Percentiles rank a stretch among this genome's conserved stretches.
Evolutionary conservation across 202 grass and related monocot species (phyloP).

Genomic region (Saccharum hybrid): DNA sequence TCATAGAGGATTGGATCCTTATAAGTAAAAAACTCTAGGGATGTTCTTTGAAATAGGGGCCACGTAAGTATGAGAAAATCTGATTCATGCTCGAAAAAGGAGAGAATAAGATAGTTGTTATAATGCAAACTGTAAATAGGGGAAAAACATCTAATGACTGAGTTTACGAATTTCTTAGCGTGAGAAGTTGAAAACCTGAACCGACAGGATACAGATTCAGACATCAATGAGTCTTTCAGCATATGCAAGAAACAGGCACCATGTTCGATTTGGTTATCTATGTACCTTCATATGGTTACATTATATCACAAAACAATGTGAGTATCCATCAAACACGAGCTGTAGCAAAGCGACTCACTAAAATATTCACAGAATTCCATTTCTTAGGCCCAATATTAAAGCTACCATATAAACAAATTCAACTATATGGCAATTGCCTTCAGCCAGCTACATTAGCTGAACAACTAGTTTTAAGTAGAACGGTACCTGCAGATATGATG

Average conservation of each 20-base stretch:
- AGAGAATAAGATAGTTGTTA: slow-evolving; percentile 22
- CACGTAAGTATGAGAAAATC: not conserved
- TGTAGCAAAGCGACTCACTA: not conserved
- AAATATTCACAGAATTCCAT: not conserved
- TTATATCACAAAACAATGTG: not conserved
- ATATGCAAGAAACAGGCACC: slow-evolving; percentile 20
- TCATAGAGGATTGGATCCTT: slow-evolving; percentile 10
- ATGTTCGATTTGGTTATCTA: not conserved
- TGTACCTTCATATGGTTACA: not conserved
- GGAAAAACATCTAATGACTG: not conserved
- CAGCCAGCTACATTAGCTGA: not conserved
- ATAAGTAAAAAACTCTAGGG: not conserved
- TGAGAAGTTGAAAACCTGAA: not conserved
- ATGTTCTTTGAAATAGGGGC: slow-evolving; percentile 1
- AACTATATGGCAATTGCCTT: slow-evolving; percentile 8
- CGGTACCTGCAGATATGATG: slow-evolving; percentile 90
- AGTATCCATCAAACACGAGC: not conserved
- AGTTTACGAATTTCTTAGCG: not conserved
- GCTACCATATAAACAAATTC: not conserved
- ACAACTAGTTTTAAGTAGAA: slow-evolving; percentile 10
- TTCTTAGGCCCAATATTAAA: not conserved
- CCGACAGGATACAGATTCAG: not conserved
- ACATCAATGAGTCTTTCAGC: not conserved
- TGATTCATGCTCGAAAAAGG: not conserved
- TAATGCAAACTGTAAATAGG: not conserved